Percentiles rank a stretch among this genome's conserved stretches.
These are phyloP conservation scores for Penicillium sp. DNA, from an alignment of 2,329 filamentous ascomycete species.

Conservation along the genomic window DNA sequence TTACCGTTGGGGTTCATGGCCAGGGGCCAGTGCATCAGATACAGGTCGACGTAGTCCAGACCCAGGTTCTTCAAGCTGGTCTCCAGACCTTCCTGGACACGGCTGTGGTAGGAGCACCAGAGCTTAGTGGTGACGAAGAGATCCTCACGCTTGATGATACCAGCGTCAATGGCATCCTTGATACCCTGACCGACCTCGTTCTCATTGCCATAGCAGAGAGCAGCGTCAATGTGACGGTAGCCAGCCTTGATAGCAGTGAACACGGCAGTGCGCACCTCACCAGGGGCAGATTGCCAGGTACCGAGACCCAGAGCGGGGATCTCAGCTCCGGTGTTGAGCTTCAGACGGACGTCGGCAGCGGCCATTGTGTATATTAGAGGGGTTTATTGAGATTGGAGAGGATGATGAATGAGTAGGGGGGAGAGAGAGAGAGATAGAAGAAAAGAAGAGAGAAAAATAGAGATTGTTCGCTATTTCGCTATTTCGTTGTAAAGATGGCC, in stretches of 20 bases:
- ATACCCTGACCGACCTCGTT: conserved; percentile 80
- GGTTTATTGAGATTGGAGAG: background rate
- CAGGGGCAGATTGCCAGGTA: conserved; percentile 67
- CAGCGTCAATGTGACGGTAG: conserved; percentile 48
- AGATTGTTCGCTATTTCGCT: too few relatives aligned
- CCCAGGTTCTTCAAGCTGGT: conserved; percentile 74
- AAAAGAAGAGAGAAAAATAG: conserved; percentile 1
- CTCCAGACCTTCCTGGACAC: conserved; percentile 70
- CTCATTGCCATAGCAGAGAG: conserved; percentile 61
- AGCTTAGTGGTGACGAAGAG: conserved; percentile 85
- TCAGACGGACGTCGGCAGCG: conserved; percentile 57
- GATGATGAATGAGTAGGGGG: background rate
- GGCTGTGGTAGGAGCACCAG: conserved; percentile 78
- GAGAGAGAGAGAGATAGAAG: conserved; percentile 3
- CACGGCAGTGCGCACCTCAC: conserved; percentile 63
- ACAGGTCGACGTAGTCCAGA: conserved; percentile 80
- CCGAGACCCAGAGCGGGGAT: conserved; percentile 69
- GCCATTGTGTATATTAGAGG: conserved; percentile 50
- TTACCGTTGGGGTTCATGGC: conserved; percentile 74
- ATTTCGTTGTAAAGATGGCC: conserved; percentile 11
- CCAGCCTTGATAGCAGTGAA: conserved; percentile 57
- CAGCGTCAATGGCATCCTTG: conserved; percentile 70
- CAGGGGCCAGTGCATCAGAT: conserved; percentile 81
- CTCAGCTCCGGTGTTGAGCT: conserved; percentile 66
- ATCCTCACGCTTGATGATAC: conserved; percentile 73